phyloP scores from a whole-genome alignment of 352 stramenopile genomes.

The Pythium apleroticum region DNA sequence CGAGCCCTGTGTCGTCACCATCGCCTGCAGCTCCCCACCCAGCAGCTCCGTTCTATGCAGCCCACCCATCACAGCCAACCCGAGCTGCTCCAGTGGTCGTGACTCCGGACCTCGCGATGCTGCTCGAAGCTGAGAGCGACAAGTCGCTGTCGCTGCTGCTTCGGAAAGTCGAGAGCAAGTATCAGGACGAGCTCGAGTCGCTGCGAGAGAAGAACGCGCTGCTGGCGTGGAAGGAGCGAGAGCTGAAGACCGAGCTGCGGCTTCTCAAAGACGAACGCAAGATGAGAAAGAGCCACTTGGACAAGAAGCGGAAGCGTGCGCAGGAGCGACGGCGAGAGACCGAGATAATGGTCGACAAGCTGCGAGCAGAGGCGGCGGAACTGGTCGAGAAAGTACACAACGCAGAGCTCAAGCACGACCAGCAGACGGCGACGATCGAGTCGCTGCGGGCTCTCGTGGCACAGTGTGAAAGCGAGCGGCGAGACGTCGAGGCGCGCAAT shows the following conservation, averaged over 20 bases:
- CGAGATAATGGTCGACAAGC: constrained; percentile 43
- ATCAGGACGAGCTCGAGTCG: constrained; percentile 73
- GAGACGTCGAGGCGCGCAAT: constrained; percentile 44
- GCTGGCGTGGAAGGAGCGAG: constrained; percentile 66
- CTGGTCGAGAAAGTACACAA: background rate
- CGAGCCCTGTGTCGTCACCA: constrained; percentile 6
- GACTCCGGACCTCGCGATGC: constrained; percentile 6
- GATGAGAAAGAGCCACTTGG: constrained; percentile 64
- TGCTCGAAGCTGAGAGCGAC: constrained; percentile 26
- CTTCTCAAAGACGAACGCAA: constrained; percentile 56
- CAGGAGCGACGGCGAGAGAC: constrained; percentile 59
- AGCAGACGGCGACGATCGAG: constrained; percentile 31
- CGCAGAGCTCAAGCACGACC: constrained; percentile 17
- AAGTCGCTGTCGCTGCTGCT: constrained; percentile 69
- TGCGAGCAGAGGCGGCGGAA: constrained; percentile 40
- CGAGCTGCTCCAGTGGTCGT: background rate
- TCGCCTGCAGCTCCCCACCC: background rate
- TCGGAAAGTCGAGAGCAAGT: constrained; percentile 77
- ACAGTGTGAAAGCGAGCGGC: constrained; percentile 37
- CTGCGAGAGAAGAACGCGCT: constrained; percentile 70
- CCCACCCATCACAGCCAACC: background rate
- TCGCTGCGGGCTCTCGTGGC: constrained; percentile 26
- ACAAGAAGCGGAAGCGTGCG: constrained; percentile 74
- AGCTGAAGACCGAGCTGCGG: constrained; percentile 70
- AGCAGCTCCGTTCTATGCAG: background rate